Percentiles rank a stretch among this genome's conserved stretches.
These are phyloP conservation scores for Albifimbria verrucaria DNA, from an alignment of 2,329 filamentous ascomycete genomes.

Conservation along the genomic window DNA sequence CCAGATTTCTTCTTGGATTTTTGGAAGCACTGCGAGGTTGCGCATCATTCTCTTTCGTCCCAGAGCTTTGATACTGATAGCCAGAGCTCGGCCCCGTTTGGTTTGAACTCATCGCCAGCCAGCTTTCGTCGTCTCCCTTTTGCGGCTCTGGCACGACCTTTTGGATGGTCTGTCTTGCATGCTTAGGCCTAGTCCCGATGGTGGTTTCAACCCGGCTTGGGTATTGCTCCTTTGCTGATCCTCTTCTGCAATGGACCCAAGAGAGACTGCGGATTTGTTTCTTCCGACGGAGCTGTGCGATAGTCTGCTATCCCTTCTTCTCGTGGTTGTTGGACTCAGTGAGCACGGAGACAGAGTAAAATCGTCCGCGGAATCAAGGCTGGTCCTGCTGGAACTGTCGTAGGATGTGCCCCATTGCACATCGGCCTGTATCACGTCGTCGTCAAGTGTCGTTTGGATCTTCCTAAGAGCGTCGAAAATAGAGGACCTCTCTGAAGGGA, in stretches of 20 bases:
- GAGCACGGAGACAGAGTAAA: slow-evolving; percentile 28
- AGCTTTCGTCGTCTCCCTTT: neutral
- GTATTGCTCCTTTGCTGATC: neutral
- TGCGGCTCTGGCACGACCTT: neutral
- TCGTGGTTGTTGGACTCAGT: slow-evolving; percentile 28
- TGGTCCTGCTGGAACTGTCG: slow-evolving; percentile 28
- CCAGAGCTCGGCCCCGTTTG: too few species aligned
- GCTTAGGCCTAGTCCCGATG: too few species aligned
- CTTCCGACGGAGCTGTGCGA: slow-evolving; percentile 32
- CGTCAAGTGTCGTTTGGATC: slow-evolving; percentile 40
- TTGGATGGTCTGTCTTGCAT: too few species aligned
- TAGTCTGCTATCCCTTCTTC: slow-evolving; percentile 26
- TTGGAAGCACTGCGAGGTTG: neutral
- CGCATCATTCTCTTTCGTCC: neutral
- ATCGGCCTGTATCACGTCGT: slow-evolving; percentile 34
- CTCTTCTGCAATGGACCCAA: slow-evolving; percentile 45
- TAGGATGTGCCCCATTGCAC: slow-evolving; percentile 33
- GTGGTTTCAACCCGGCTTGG: too few species aligned
- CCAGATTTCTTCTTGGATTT: neutral
- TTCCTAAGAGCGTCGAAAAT: slow-evolving; percentile 44
- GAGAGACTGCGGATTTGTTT: slow-evolving; percentile 35
- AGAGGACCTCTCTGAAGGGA: slow-evolving; percentile 41
- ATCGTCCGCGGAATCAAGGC: slow-evolving; percentile 36
- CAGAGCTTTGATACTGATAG: neutral
- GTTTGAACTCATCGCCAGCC: neutral